Evolutionary conservation across 371 early-diverging fungal genomes (phyloP).

Genomic region (Mortierella sp.): DNA sequence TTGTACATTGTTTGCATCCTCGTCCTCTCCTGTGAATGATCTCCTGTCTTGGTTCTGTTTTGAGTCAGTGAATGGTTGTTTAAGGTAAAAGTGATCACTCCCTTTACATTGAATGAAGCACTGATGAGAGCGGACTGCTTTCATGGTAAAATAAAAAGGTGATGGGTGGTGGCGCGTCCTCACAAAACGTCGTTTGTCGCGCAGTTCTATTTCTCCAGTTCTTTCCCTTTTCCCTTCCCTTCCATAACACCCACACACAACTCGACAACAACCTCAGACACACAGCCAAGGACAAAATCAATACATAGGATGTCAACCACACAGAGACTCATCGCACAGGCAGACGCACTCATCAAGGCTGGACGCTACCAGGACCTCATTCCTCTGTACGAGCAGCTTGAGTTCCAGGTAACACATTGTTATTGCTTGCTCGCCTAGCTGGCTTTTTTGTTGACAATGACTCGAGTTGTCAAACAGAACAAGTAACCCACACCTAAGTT

Average conservation of each 20-base stretch:
- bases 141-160: neutral
- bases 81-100: neutral
- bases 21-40: neutral
- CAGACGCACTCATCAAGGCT: slow-evolving; percentile 43
- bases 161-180: slow-evolving; percentile 17
- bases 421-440: neutral
- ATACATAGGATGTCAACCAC: slow-evolving; percentile 26
- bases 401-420: slow-evolving; percentile 39
- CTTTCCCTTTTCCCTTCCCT: neutral
- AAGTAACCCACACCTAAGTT: neutral
- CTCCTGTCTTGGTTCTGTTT: neutral
- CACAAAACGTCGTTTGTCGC: neutral
- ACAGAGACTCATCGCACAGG: slow-evolving; percentile 43
- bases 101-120: neutral
- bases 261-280: neutral
- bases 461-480: neutral
- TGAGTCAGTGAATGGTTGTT: neutral
- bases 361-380: slow-evolving; percentile 54
- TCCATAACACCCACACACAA: neutral
- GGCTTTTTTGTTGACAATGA: neutral
- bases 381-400: slow-evolving; percentile 54
- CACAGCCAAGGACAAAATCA: neutral
- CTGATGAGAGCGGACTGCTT: slow-evolving; percentile 17
- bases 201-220: neutral
- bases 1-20: slow-evolving; percentile 43